Base-by-base conservation (phyloP, 306 rosid species). In the Boehmeria nivea region DNA sequence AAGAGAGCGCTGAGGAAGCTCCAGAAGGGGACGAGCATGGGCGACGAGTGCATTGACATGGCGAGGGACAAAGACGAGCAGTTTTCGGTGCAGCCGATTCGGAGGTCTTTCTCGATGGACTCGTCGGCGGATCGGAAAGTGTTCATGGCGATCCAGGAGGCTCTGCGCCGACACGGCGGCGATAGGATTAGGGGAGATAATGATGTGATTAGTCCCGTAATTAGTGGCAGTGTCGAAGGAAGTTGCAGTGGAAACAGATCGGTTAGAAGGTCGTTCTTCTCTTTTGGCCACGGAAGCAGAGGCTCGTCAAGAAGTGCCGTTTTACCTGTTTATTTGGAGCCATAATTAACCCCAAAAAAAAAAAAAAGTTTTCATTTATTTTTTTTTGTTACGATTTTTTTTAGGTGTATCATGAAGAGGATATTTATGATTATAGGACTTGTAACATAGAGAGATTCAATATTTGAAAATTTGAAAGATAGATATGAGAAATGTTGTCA, bases 31-130 rank as follows among this genome's bases (percentile, higher is more conserved):
- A 82, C 81, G 37, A 90, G 98, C 66, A 84, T 87, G 86, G 98
- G 94, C 1, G 95, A 86, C 77, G 98, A 90, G 57, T 84, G 84
- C 42, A 87, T 90, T 71, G 91, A 84, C 33, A 76, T 63, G 6
- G 74, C 57, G 12, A 78, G 98, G 57, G 78, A 64, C n/a, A 87
- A 84, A 72, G 98, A 90, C 71, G 95, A 82, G 0, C 70, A 66
- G 1, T 90, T 87, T 26, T 75, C 68, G 36, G 77, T 87, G 16
- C 94, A 87, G 74, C 94, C 98, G 6, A 87, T 90, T 0, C 74
- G 98, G 44, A 78, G 98, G 68, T 90, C 98, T 6, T 75, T 91
- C 61, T 91, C 94, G 13, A 91, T 91, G 98, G 98, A 87, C 15
- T 84, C 95, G 2, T 87, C 94, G 55, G 69, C 79, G 28, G 94